Evolutionary conservation across 2,329 filamentous ascomycete genomes (phyloP).

Genomic region (Leptographium wingfieldii): DNA sequence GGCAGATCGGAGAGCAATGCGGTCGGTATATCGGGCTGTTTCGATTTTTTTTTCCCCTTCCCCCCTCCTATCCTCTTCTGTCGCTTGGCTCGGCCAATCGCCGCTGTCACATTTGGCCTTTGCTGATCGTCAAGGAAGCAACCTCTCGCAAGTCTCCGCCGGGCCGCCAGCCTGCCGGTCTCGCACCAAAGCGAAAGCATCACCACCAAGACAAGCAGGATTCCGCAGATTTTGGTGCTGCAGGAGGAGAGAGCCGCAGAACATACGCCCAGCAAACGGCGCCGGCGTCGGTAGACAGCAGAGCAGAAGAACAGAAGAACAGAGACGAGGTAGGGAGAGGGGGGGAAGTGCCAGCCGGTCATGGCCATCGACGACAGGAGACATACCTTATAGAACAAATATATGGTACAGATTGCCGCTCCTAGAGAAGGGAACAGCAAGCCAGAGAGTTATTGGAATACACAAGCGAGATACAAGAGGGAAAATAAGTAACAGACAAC

Average conservation of each 20-base stretch:
- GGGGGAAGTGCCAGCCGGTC: background rate
- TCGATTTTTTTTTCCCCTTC: background rate
- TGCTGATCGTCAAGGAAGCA: background rate
- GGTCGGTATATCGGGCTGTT: background rate
- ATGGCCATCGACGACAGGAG: background rate
- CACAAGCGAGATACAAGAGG: background rate
- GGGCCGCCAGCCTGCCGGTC: background rate
- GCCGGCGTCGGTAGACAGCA: background rate
- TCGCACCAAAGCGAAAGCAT: background rate
- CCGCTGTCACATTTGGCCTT: background rate
- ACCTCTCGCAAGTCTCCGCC: background rate
- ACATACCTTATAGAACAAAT: conserved; percentile 12
- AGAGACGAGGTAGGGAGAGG: background rate
- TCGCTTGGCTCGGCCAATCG: background rate
- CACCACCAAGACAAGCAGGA: background rate
- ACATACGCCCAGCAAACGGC: background rate
- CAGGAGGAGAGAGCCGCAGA: background rate
- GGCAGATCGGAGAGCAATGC: background rate
- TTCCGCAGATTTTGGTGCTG: background rate
- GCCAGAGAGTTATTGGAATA: conserved; percentile 3
- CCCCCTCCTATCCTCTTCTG: background rate
- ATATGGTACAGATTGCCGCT: conserved; percentile 13
- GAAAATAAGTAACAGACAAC: background rate
- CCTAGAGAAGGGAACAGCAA: background rate
- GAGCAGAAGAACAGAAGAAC: background rate